phyloP scores from a whole-genome alignment of 768 basidiomycete genomes.

The Amanita pseudoporphyria region DNA sequence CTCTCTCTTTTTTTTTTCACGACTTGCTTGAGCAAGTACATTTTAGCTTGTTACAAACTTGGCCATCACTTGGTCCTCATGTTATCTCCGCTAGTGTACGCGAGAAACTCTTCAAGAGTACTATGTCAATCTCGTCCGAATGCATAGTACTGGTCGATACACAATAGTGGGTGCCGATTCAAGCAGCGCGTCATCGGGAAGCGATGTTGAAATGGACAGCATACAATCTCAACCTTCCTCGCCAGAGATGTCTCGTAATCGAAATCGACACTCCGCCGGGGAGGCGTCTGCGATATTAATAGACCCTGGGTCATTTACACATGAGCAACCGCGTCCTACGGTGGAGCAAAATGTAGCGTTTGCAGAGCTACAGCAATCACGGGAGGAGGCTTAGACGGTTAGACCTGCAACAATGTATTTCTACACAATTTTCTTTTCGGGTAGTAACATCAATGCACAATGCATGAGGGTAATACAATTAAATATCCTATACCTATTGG shows the following conservation, averaged over 20 bases:
- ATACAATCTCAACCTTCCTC: constrained; percentile 44
- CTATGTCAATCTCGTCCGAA: constrained; percentile 87
- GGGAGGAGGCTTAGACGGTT: not conserved
- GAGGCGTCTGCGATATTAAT: constrained; percentile 34
- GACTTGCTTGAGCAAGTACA: not conserved
- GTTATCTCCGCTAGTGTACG: constrained; percentile 57
- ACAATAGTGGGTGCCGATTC: constrained; percentile 38
- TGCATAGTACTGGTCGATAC: constrained; percentile 59
- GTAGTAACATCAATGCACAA: constrained; percentile 7
- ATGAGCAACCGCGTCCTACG: constrained; percentile 47
- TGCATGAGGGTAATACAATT: constrained; percentile 7
- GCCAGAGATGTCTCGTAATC: constrained; percentile 25
- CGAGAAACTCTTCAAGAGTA: constrained; percentile 87
- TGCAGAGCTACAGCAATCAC: constrained; percentile 35
- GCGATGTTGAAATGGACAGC: constrained; percentile 49
- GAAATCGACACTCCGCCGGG: constrained; percentile 17
- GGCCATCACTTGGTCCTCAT: constrained; percentile 17
- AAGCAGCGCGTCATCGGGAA: constrained; percentile 34
- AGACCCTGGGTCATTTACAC: constrained; percentile 28
- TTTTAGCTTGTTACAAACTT: not conserved
- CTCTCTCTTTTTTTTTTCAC: not conserved
- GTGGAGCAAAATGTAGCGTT: constrained; percentile 84
- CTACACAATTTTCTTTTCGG: not conserved
- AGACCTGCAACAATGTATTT: constrained; percentile 1
- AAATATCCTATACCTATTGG: constrained; percentile 11